Percentiles rank a stretch among this genome's conserved stretches.
phyloP scores from a whole-genome alignment of 768 basidiomycete genomes.

The Melanogaster broomeanus region DNA sequence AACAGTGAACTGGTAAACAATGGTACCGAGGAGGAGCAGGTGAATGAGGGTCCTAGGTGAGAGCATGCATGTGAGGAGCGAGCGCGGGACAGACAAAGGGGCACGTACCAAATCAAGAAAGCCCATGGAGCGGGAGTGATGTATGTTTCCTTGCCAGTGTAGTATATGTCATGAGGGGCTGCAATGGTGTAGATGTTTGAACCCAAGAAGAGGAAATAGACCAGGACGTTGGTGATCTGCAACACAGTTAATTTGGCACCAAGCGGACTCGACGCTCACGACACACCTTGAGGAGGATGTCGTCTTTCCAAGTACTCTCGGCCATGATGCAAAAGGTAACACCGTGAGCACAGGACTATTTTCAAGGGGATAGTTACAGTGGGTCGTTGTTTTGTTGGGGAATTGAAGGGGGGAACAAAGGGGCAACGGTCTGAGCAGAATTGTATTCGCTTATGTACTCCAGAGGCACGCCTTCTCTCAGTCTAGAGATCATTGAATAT shows the following conservation, averaged over 20 bases:
- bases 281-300: conserved; percentile 74
- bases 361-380: background rate
- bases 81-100: background rate
- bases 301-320: conserved; percentile 68
- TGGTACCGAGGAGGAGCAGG: conserved; percentile 83
- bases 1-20: conserved; percentile 88
- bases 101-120: conserved; percentile 80
- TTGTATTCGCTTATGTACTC: conserved; percentile 28
- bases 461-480: background rate
- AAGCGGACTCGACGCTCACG: background rate
- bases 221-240: conserved; percentile 76
- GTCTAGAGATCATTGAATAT: too few relatives aligned
- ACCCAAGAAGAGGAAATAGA: conserved; percentile 86
- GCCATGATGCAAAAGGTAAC: conserved; percentile 46
- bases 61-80: conserved; percentile 14
- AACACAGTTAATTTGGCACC: background rate
- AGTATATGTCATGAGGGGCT: conserved; percentile 70
- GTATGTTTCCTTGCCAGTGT: conserved; percentile 81
- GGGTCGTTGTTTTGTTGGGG: background rate
- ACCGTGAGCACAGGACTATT: background rate
- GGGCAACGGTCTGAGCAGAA: too few relatives aligned
- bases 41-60: conserved; percentile 79
- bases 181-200: conserved; percentile 88
- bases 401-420: conserved; percentile 21
- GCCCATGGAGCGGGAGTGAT: conserved; percentile 94